These are phyloP conservation scores for Monilinia polystroma DNA, from an alignment of 2,329 filamentous ascomycete genomes.

Conservation along the genomic window DNA sequence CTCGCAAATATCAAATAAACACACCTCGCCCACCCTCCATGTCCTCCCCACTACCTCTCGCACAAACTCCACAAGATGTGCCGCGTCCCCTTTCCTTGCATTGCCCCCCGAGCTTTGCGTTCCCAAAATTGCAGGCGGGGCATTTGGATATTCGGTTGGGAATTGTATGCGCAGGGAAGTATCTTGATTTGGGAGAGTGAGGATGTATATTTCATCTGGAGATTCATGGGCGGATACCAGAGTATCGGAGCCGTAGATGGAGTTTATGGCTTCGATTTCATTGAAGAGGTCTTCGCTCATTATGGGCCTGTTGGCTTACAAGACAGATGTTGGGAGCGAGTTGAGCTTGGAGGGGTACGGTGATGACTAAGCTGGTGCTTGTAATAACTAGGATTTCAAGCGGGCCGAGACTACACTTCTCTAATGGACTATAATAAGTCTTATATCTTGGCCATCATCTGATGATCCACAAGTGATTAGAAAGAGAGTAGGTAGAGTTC, in stretches of 20 bases:
- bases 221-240: constrained; percentile 46
- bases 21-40: constrained; percentile 73
- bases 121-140: constrained; percentile 69
- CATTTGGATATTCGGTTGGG: constrained; percentile 69
- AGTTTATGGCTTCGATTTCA: constrained; percentile 79
- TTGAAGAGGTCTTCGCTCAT: constrained; percentile 55
- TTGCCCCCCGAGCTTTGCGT: constrained; percentile 73
- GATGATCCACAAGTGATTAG: background rate
- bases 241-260: constrained; percentile 74
- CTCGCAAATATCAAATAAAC: constrained; percentile 88
- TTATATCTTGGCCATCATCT: background rate
- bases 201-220: constrained; percentile 50
- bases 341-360: background rate
- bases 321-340: background rate
- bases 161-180: constrained; percentile 66
- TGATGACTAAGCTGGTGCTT: background rate
- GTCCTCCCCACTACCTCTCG: constrained; percentile 64
- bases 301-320: background rate
- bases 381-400: background rate
- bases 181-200: constrained; percentile 62
- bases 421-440: background rate
- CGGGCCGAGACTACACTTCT: background rate
- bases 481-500: background rate
- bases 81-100: constrained; percentile 69
- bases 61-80: constrained; percentile 67